A percentile compares a stretch with the other conserved stretches of the same genome.
phyloP scores from a whole-genome alignment of 345 rosid genomes.

The Sonneratia alba region DNA sequence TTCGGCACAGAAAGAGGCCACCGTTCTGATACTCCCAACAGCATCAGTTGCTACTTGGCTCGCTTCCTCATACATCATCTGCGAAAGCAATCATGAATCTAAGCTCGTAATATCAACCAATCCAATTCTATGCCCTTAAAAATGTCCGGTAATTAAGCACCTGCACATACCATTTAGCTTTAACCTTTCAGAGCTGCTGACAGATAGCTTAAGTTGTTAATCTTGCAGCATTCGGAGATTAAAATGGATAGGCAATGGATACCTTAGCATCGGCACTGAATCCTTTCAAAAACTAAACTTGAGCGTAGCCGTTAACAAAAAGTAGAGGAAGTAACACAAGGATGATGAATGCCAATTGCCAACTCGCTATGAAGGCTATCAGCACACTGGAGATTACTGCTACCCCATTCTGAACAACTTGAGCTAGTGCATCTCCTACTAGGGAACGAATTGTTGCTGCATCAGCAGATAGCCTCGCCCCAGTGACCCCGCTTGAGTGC shows the following conservation, averaged over 20 bases:
- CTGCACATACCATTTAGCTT: no score
- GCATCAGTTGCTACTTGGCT: slow-evolving; percentile 93
- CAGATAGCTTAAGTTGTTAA: no score
- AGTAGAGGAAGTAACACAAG: slow-evolving; percentile 57
- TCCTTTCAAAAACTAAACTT: slow-evolving; percentile 62
- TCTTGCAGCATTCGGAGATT: no score
- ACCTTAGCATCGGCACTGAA: slow-evolving; percentile 84
- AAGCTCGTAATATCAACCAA: neutral
- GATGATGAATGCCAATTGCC: slow-evolving; percentile 57
- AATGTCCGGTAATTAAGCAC: no score
- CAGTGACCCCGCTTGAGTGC: slow-evolving; percentile 71
- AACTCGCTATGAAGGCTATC: slow-evolving; percentile 61
- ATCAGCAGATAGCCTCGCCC: slow-evolving; percentile 83
- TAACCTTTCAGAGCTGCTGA: no score
- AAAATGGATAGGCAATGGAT: neutral
- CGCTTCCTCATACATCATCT: slow-evolving; percentile 85
- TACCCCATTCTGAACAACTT: slow-evolving; percentile 46
- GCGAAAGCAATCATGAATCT: slow-evolving; percentile 6
- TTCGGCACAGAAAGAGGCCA: slow-evolving; percentile 83
- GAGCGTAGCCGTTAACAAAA: slow-evolving; percentile 46
- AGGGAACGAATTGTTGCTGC: slow-evolving; percentile 62
- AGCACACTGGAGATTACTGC: slow-evolving; percentile 51
- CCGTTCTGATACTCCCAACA: slow-evolving; percentile 81
- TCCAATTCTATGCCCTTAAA: neutral
- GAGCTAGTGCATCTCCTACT: slow-evolving; percentile 71